phyloP scores from a whole-genome alignment of 371 early-diverging fungal species.

The Rhizopus microsporus region DNA sequence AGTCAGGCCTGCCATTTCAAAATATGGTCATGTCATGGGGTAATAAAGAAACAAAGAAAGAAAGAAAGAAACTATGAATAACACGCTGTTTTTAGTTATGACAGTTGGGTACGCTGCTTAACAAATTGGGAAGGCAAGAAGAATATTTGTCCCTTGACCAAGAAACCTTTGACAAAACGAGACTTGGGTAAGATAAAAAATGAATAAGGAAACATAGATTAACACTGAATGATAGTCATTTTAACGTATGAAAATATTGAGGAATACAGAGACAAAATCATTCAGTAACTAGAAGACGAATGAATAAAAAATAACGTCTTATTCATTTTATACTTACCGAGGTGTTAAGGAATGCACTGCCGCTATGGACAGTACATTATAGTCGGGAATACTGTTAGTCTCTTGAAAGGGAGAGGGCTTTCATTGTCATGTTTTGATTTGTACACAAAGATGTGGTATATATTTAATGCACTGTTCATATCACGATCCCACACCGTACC shows the following conservation, averaged over 20 bases:
- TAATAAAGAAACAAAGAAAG: slow-evolving; percentile 25
- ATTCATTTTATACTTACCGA: too few relatives aligned
- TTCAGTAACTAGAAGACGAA: not conserved
- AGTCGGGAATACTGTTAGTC: too few relatives aligned
- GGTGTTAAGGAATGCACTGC: not conserved
- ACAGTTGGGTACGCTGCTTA: slow-evolving; percentile 92
- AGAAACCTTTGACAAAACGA: slow-evolving; percentile 88
- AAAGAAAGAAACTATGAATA: not conserved
- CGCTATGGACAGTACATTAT: too few relatives aligned
- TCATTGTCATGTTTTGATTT: too few relatives aligned
- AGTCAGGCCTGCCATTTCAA: slow-evolving; percentile 91
- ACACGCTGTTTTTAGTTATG: slow-evolving; percentile 52
- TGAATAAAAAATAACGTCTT: not conserved
- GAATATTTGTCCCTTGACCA: slow-evolving; percentile 92
- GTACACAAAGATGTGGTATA: not conserved
- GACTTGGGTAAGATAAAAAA: slow-evolving; percentile 59
- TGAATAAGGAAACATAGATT: not conserved
- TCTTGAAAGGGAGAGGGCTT: too few relatives aligned
- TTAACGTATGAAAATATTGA: slow-evolving; percentile 39
- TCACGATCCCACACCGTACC: too few relatives aligned
- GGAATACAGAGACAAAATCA: slow-evolving; percentile 34
- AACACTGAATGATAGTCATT: slow-evolving; percentile 18
- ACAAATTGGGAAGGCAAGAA: slow-evolving; percentile 75
- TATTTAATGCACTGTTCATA: not conserved
- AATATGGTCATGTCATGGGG: slow-evolving; percentile 95